phyloP scores from a whole-genome alignment of 306 rosid species.

The Quercus bicolor region DNA sequence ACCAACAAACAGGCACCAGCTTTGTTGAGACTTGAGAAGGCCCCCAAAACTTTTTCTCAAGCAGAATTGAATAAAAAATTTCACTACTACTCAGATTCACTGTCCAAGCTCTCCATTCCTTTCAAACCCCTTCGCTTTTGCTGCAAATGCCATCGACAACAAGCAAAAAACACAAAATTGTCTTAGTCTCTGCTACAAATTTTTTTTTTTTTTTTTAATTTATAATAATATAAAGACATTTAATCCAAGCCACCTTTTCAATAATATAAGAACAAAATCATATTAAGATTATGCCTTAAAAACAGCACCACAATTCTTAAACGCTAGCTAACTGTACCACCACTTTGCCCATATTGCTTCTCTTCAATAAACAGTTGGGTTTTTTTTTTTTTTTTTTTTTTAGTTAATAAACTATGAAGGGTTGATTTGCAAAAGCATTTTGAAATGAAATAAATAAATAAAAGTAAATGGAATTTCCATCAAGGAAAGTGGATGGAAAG shows the following conservation, averaged over 20 bases:
- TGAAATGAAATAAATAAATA: neutral
- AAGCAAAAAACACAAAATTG: neutral
- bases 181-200: neutral
- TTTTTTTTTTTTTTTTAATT: too few species aligned
- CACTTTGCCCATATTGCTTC: too few species aligned
- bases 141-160: slow-evolving; percentile 39
- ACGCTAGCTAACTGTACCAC: too few species aligned
- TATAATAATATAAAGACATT: too few species aligned
- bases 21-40: neutral
- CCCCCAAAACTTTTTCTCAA: neutral
- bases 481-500: neutral
- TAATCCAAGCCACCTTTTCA: too few species aligned
- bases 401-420: neutral
- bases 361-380: too few species aligned
- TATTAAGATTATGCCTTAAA: too few species aligned
- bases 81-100: slow-evolving; percentile 36
- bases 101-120: slow-evolving; percentile 56
- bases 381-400: too few species aligned
- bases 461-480: too few species aligned
- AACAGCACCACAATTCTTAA: too few species aligned
- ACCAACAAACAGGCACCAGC: neutral
- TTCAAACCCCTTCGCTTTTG: slow-evolving; percentile 67
- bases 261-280: too few species aligned
- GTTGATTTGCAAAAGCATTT: neutral
- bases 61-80: neutral